Conservation (phyloP, 192 early-diverging fungal species). For the Globomyces pollinis-pini region DNA sequence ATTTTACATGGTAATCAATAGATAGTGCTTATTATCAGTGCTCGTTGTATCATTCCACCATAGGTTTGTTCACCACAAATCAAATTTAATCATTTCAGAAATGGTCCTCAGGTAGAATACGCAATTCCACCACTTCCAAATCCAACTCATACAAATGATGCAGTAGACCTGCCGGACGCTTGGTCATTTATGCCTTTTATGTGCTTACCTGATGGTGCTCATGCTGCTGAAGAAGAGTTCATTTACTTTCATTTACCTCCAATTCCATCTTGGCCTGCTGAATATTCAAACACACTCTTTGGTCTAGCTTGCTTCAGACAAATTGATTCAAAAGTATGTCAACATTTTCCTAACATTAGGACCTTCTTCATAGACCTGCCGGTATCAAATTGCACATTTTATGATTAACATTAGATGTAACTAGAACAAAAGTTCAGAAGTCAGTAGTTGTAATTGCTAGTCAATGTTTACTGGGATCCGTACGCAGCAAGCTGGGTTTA, state of each 20-base stretch:
- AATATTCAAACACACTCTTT: constrained; percentile 59
- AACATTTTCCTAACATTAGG: constrained; percentile 28
- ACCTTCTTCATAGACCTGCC: constrained; percentile 58
- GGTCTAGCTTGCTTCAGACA: constrained; percentile 79
- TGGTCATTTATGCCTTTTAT: constrained; percentile 77
- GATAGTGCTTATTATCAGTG: constrained; percentile 16
- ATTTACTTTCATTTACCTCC: constrained; percentile 79
- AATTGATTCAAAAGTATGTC: constrained; percentile 57
- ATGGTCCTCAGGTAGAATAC: constrained; percentile 47
- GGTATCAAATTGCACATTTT: background rate
- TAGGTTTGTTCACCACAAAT: too few relatives aligned
- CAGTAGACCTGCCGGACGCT: constrained; percentile 63
- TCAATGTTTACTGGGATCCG: constrained; percentile 52
- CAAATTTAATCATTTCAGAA: constrained; percentile 16
- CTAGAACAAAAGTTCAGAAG: constrained; percentile 72
- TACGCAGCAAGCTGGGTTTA: constrained; percentile 63
- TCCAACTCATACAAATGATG: constrained; percentile 3
- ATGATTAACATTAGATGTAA: constrained; percentile 45
- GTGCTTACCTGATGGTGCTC: constrained; percentile 72
- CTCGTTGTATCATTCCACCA: constrained; percentile 46
- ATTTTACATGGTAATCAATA: constrained; percentile 5
- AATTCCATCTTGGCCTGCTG: constrained; percentile 48
- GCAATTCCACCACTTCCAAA: constrained; percentile 39
- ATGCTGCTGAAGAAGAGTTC: constrained; percentile 70
- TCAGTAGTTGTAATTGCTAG: constrained; percentile 68